phyloP scores from a whole-genome alignment of 257 asterid species.

The Craterostigma plantagineum region DNA sequence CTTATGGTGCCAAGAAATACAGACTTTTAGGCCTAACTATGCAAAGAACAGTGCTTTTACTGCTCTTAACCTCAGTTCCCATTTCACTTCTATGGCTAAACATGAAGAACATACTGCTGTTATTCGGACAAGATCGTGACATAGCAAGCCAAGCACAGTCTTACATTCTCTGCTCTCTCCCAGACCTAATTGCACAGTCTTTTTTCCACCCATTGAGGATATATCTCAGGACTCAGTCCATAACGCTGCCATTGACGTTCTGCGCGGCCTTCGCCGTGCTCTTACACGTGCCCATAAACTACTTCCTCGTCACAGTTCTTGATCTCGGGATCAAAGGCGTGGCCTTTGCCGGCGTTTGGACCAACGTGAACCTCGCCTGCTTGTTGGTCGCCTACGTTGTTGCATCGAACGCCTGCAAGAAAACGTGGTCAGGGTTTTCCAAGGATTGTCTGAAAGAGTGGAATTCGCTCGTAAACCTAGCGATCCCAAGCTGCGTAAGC shows the following conservation, averaged over 20 bases:
- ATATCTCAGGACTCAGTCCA: slow-evolving; percentile 33
- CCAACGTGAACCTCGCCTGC: slow-evolving; percentile 30
- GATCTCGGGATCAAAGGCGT: slow-evolving; percentile 31
- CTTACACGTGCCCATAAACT: slow-evolving; percentile 30
- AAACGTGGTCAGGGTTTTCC: slow-evolving; percentile 26
- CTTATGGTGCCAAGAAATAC: slow-evolving; percentile 35
- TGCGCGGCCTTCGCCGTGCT: slow-evolving; percentile 22
- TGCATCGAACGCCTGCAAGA: slow-evolving; percentile 16
- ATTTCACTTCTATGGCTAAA: slow-evolving; percentile 34
- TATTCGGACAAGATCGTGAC: slow-evolving; percentile 24
- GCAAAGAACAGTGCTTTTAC: slow-evolving; percentile 23
- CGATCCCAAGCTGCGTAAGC: slow-evolving; percentile 42
- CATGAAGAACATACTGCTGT: slow-evolving; percentile 19
- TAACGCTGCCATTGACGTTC: slow-evolving; percentile 31
- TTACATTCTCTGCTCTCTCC: slow-evolving; percentile 25
- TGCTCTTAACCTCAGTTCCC: slow-evolving; percentile 22
- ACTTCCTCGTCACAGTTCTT: slow-evolving; percentile 25
- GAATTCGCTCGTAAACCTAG: slow-evolving; percentile 17
- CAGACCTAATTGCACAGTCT: slow-evolving; percentile 24
- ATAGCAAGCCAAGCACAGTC: slow-evolving; percentile 27
- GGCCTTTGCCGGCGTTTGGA: slow-evolving; percentile 40
- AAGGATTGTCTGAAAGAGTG: slow-evolving; percentile 19
- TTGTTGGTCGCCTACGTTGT: slow-evolving; percentile 18
- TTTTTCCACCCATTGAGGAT: slow-evolving; percentile 36
- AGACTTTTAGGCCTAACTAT: slow-evolving; percentile 29